Evolutionary conservation across 2,329 filamentous ascomycete genomes (phyloP).

Genomic region (Diaporthe sp.): DNA sequence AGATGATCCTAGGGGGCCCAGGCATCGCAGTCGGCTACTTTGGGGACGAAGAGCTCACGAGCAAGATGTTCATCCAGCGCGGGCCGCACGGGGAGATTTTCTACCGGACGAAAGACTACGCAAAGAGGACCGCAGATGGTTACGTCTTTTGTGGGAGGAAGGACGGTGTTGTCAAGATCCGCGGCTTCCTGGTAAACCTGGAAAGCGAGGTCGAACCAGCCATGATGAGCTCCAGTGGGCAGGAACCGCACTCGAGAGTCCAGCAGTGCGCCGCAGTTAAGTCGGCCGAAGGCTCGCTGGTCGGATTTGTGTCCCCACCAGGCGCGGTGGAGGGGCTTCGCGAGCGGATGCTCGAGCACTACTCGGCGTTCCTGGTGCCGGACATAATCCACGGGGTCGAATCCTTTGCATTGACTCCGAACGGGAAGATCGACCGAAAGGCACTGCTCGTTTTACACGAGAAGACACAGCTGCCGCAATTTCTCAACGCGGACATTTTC

Average conservation of each 20-base stretch:
- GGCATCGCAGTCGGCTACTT: constrained; percentile 5
- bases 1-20: neutral
- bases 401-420: neutral
- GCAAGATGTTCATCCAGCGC: neutral
- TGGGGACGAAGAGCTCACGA: neutral
- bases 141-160: constrained; percentile 46
- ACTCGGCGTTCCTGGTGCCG: neutral
- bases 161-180: constrained; percentile 49
- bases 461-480: constrained; percentile 3
- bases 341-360: neutral
- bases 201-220: constrained; percentile 48
- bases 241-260: neutral
- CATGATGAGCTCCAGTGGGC: constrained; percentile 31
- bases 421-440: constrained; percentile 16
- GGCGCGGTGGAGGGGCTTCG: neutral
- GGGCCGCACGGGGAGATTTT: neutral
- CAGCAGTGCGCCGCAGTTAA: constrained; percentile 32
- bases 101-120: constrained; percentile 32
- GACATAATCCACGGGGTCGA: neutral
- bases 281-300: constrained; percentile 42
- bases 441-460: neutral
- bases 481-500: neutral
- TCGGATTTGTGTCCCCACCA: constrained; percentile 39
- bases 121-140: constrained; percentile 27
- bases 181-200: constrained; percentile 52